Evolutionary conservation across 2,329 filamentous ascomycete species (phyloP).

Genomic region (Penicillium sp.): DNA sequence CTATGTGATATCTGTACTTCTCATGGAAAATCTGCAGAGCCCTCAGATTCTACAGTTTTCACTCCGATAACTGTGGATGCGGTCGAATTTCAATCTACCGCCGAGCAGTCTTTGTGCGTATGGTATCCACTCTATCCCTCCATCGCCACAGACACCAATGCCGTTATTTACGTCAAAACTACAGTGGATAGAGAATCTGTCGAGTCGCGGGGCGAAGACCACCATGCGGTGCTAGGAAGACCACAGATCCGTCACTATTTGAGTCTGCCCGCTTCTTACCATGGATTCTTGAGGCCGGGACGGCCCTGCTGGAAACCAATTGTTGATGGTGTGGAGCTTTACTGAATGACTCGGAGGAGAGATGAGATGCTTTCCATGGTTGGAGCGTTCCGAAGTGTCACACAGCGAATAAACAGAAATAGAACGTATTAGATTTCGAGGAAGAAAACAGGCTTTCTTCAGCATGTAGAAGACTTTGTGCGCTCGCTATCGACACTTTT

Average conservation of each 20-base stretch:
- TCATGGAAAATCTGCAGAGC: not conserved
- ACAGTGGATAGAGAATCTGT: constrained; percentile 26
- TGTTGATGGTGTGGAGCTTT: constrained; percentile 27
- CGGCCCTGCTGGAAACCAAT: constrained; percentile 30
- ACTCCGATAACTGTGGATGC: not conserved
- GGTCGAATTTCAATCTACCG: not conserved
- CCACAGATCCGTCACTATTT: constrained; percentile 5
- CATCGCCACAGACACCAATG: constrained; percentile 14
- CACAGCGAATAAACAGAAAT: constrained; percentile 7
- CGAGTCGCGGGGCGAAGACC: constrained; percentile 22
- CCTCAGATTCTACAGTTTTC: not conserved
- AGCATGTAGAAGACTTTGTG: constrained; percentile 15
- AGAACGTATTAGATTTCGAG: constrained; percentile 14
- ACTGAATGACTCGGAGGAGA: constrained; percentile 5
- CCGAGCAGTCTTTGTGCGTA: constrained; percentile 19
- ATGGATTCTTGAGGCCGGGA: constrained; percentile 28
- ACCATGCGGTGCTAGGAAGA: not conserved
- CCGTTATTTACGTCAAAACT: constrained; percentile 19
- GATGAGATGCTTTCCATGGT: constrained; percentile 24
- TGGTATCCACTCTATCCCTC: constrained; percentile 28
- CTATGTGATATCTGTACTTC: too few species aligned
- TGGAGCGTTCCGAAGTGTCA: constrained; percentile 12
- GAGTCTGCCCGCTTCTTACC: constrained; percentile 13
- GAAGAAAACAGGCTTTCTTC: constrained; percentile 11
- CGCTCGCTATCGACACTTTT: not conserved